Percentiles rank a stretch among this genome's conserved stretches.
Evolutionary conservation across 2,329 filamentous ascomycete genomes (phyloP).

Genomic region (Neonectria coccinea): DNA sequence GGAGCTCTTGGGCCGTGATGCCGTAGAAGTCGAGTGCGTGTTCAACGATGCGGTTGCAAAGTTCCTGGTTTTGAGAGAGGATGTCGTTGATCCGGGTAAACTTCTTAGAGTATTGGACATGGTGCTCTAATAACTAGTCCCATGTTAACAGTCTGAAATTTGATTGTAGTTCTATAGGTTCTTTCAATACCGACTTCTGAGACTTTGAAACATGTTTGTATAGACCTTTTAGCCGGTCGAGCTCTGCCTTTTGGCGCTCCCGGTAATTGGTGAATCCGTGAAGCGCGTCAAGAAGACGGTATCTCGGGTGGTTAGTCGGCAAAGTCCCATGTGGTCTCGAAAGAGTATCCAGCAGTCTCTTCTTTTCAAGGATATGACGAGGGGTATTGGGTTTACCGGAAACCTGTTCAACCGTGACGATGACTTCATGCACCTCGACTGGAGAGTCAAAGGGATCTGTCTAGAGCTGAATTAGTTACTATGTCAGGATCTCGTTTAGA

Average conservation of each 20-base stretch:
- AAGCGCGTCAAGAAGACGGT: conserved; percentile 56
- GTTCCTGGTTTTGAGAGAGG: conserved; percentile 56
- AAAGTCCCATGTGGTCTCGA: conserved; percentile 47
- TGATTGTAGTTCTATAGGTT: background rate
- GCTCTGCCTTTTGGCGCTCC: conserved; percentile 50
- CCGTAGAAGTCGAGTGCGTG: conserved; percentile 60
- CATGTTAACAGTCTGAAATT: background rate
- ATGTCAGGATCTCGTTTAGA: background rate
- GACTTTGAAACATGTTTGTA: conserved; percentile 52
- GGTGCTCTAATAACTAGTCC: conserved; percentile 64
- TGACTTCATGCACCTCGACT: conserved; percentile 44
- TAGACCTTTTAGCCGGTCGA: conserved; percentile 50
- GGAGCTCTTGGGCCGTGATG: conserved; percentile 57
- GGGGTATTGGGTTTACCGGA: conserved; percentile 36
- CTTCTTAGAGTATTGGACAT: conserved; percentile 68
- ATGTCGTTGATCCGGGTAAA: conserved; percentile 58
- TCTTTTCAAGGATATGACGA: conserved; percentile 48
- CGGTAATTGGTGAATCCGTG: conserved; percentile 53
- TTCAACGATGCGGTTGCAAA: conserved; percentile 60
- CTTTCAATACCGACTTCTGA: conserved; percentile 48
- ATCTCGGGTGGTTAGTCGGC: conserved; percentile 52
- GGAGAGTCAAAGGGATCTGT: conserved; percentile 7
- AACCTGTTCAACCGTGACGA: conserved; percentile 43
- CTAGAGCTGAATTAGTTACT: background rate
- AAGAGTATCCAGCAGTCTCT: conserved; percentile 48